phyloP scores from a whole-genome alignment of 176 grass and related monocot genomes.

The Stipa capillata region DNA sequence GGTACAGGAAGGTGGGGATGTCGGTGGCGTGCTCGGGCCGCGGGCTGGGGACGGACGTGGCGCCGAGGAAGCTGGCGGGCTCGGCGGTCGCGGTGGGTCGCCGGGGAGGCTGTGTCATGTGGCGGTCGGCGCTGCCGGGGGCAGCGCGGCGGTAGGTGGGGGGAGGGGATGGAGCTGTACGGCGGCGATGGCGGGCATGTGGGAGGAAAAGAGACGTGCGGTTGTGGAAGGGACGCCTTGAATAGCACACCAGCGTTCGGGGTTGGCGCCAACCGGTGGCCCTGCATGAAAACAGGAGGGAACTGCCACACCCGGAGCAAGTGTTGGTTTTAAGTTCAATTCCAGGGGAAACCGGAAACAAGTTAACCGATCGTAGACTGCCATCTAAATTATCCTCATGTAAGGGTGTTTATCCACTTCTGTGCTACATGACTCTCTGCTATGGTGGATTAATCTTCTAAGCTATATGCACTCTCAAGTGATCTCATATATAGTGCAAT shows the following conservation, averaged over 20 bases:
- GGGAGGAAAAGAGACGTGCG: neutral
- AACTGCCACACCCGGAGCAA: neutral
- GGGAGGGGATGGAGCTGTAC: neutral
- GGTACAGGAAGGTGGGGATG: neutral
- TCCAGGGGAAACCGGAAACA: no score
- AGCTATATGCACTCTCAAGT: no score
- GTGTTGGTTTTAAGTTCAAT: neutral
- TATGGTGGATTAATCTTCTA: no score
- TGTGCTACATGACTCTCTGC: no score
- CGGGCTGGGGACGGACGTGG: neutral
- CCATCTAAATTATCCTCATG: no score
- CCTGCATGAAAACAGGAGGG: slow-evolving; percentile 19
- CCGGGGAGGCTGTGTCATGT: slow-evolving; percentile 56
- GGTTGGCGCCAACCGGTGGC: neutral
- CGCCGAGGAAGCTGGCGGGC: slow-evolving; percentile 20
- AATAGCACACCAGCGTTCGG: neutral
- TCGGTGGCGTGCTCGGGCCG: neutral
- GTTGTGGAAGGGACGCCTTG: neutral
- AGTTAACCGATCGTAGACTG: no score
- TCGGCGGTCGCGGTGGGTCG: slow-evolving; percentile 10
- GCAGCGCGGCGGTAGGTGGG: neutral
- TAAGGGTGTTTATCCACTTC: no score
- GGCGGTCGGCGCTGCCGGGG: slow-evolving; percentile 11
- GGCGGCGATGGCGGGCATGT: slow-evolving; percentile 10
- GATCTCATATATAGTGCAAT: no score